Base-by-base conservation (phyloP, 805 yeast species). In the Nakazawaea wickerhamii region DNA sequence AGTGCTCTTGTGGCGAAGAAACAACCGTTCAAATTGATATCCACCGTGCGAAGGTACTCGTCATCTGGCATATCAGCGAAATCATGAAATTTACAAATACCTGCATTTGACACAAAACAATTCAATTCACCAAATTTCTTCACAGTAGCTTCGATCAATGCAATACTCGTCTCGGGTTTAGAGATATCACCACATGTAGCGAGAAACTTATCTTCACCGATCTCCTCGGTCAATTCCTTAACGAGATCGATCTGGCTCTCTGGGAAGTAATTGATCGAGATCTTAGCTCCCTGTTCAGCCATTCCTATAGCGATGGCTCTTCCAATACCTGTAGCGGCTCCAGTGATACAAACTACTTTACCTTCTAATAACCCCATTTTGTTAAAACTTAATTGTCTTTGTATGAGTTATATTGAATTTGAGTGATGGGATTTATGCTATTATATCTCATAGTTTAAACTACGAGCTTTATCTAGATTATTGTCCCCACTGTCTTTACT, bases 301-400 rank as follows among this genome's bases (percentile, higher is more conserved):
- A 68, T 52, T 15, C 65, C 73, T 10, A 62, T 32, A 9, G 73
- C 75, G 38, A 70, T 64, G 28, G 65, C 71, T 22, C 65, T 53
- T 5, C 75, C 76, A 27, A 70, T 70, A 5, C 76, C 75, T 9
- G 71, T 65, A 36, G 68, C 65, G 11, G 68, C 75, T 5, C 76
- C 75, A 0, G 75, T 70, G 31, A 70, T 57, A 13, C 63, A 63
- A 2, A 64, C 70, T 7, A 60, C 60, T 49, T 68, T 66, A 4
- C 64, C 64, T 36, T 55, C 40, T 13, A 64, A 60, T 37, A 55
- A 33, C 26, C 25, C 6, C 38, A 35, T 35, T 35, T 14, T 22
- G 6, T 9, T n/a, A n/a, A n/a, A n/a, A n/a, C n/a, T 38, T 23
- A 19, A 8, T 20, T 26, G 15, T 26, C 4, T 17, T 26, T 25